A percentile compares a stretch with the other conserved stretches of the same genome.
Evolutionary conservation across 129 eudicot genomes (phyloP).

Genomic region (Saussurea involucrata): DNA sequence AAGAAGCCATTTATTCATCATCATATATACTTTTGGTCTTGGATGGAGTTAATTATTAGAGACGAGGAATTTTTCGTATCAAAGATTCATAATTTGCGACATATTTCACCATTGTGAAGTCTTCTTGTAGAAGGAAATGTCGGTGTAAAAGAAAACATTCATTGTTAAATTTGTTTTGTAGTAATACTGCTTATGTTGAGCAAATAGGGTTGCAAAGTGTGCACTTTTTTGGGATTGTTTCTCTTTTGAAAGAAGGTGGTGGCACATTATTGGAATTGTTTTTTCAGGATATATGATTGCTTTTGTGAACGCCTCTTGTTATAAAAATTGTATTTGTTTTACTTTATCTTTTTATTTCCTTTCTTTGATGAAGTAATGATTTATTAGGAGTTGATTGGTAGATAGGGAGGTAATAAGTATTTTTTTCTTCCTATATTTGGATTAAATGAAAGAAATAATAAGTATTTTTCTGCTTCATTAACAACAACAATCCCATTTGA

Average conservation of each 20-base stretch:
- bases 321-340: not conserved
- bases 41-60: not conserved
- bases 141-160: conserved; percentile 24
- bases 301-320: not conserved
- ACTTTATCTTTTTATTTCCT: too few relatives aligned
- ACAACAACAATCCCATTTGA: too few relatives aligned
- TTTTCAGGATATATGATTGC: conserved; percentile 6
- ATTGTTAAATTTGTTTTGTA: conserved; percentile 10
- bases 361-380: too few relatives aligned
- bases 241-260: too few relatives aligned
- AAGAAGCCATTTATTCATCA: conserved; percentile 15
- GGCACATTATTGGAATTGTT: too few relatives aligned
- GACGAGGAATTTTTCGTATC: conserved; percentile 4
- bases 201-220: conserved; percentile 22
- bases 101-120: not conserved
- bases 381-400: too few relatives aligned
- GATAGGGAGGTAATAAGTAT: too few relatives aligned
- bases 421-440: too few relatives aligned
- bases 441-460: too few relatives aligned
- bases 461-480: too few relatives aligned
- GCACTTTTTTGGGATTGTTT: conserved; percentile 1
- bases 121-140: conserved; percentile 4
- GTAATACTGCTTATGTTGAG: conserved; percentile 32
- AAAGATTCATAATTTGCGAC: conserved; percentile 10
- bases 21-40: not conserved